A percentile compares a stretch with the other conserved stretches of the same genome.
Evolutionary conservation across 148 eudicot genomes (phyloP).

Genomic region (Dysphania ambrosioides): DNA sequence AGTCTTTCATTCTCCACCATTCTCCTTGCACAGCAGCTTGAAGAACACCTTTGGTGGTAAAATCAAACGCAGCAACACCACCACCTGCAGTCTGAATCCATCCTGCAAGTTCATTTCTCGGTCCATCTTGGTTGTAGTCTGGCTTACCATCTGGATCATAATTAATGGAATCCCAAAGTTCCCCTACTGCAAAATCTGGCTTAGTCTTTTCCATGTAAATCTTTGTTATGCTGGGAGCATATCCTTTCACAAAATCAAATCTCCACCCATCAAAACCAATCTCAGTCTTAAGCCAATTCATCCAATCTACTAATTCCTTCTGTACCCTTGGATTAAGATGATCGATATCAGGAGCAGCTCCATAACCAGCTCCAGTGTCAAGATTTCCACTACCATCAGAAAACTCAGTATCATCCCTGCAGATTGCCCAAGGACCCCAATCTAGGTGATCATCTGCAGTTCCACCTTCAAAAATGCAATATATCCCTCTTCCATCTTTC

Average conservation of each 20-base stretch:
- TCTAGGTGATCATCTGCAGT: slow-evolving; percentile 60
- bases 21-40: slow-evolving; percentile 56
- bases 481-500: slow-evolving; percentile 54
- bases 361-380: slow-evolving; percentile 48
- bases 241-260: slow-evolving; percentile 67
- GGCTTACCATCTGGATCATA: slow-evolving; percentile 40
- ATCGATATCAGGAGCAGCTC: slow-evolving; percentile 63
- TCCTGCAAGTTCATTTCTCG: slow-evolving; percentile 34
- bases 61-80: slow-evolving; percentile 47
- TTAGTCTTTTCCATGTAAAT: slow-evolving; percentile 27
- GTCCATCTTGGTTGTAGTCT: slow-evolving; percentile 40
- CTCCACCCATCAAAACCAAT: slow-evolving; percentile 47
- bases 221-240: slow-evolving; percentile 42
- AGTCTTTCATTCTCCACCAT: slow-evolving; percentile 57
- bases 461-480: slow-evolving; percentile 74
- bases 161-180: slow-evolving; percentile 40
- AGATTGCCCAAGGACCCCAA: slow-evolving; percentile 68
- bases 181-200: slow-evolving; percentile 42
- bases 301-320: slow-evolving; percentile 60
- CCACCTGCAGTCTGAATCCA: slow-evolving; percentile 52
- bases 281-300: slow-evolving; percentile 67
- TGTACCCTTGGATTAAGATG: slow-evolving; percentile 63
- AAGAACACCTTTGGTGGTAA: slow-evolving; percentile 56
- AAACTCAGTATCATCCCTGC: slow-evolving; percentile 46
- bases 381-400: slow-evolving; percentile 61